Conservation (phyloP, 257 asterid genomes). For the Nicotiana undulata region DNA sequence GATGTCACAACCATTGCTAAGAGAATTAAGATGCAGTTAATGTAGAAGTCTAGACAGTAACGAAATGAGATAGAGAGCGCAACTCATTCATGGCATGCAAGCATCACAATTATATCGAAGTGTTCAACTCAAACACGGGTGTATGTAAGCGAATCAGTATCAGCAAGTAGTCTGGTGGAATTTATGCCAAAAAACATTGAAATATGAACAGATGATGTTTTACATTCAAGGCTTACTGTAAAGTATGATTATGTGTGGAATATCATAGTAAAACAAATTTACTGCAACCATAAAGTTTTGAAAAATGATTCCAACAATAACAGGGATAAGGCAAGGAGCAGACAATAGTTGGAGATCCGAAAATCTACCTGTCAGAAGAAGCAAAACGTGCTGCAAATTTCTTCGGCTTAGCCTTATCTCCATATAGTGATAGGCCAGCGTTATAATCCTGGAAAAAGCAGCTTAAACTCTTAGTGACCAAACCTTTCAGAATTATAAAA, state of each 20-base stretch:
- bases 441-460: constrained; percentile 49
- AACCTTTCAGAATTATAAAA: background rate
- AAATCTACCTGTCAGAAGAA: constrained; percentile 72
- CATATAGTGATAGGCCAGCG: constrained; percentile 84
- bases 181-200: background rate
- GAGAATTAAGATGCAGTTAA: background rate
- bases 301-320: background rate
- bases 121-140: background rate
- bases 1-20: background rate
- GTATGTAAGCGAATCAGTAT: background rate
- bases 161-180: background rate
- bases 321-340: background rate
- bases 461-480: background rate
- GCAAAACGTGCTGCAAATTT: constrained; percentile 89
- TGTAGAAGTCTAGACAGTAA: background rate
- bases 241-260: background rate
- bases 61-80: background rate
- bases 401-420: constrained; percentile 91
- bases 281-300: background rate
- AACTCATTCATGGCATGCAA: background rate
- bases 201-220: background rate
- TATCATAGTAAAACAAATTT: background rate
- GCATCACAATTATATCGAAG: background rate
- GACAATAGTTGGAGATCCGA: constrained; percentile 6
- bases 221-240: background rate